A percentile compares a stretch with the other conserved stretches of the same genome.
Conservation (phyloP, 768 basidiomycete genomes). For the Scleroderma citrinum region DNA sequence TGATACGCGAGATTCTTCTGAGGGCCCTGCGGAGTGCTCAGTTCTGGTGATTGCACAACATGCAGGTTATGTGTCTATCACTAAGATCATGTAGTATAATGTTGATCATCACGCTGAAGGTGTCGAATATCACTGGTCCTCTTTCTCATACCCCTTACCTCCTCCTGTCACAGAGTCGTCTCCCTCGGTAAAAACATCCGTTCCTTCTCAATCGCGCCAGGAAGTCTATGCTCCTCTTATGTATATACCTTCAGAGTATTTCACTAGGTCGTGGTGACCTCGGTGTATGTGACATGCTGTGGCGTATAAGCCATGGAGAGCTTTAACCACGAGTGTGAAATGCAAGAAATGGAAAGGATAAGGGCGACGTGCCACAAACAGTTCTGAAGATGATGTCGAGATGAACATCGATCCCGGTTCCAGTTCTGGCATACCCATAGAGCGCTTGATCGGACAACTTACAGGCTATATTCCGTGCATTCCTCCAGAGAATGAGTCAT, state of each 20-base stretch:
- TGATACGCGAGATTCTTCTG: conserved; percentile 15
- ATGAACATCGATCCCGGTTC: no score
- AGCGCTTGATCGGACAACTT: conserved; percentile 12
- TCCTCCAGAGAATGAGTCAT: conserved; percentile 27
- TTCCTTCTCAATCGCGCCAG: conserved; percentile 10
- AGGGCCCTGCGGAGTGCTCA: conserved; percentile 49
- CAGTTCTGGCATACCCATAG: no score
- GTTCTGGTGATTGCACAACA: conserved; percentile 63
- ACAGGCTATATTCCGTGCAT: conserved; percentile 30
- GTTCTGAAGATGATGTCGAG: no score
- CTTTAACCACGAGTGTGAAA: no score
- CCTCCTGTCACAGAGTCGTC: background rate
- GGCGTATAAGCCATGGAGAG: no score
- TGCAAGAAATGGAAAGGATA: no score
- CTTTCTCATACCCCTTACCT: conserved; percentile 11
- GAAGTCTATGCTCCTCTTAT: conserved; percentile 44
- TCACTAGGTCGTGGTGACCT: conserved; percentile 49
- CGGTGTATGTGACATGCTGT: conserved; percentile 19
- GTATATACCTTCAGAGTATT: conserved; percentile 58
- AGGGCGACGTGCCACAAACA: no score
- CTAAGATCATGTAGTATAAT: background rate
- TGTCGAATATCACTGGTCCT: conserved; percentile 19
- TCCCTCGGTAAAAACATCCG: conserved; percentile 6
- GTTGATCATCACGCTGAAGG: conserved; percentile 26
- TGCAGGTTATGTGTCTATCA: conserved; percentile 46